A percentile compares a stretch with the other conserved stretches of the same genome.
These are phyloP conservation scores for Aspergillus chevalieri DNA, from an alignment of 2,329 filamentous ascomycete genomes.

Conservation along the genomic window DNA sequence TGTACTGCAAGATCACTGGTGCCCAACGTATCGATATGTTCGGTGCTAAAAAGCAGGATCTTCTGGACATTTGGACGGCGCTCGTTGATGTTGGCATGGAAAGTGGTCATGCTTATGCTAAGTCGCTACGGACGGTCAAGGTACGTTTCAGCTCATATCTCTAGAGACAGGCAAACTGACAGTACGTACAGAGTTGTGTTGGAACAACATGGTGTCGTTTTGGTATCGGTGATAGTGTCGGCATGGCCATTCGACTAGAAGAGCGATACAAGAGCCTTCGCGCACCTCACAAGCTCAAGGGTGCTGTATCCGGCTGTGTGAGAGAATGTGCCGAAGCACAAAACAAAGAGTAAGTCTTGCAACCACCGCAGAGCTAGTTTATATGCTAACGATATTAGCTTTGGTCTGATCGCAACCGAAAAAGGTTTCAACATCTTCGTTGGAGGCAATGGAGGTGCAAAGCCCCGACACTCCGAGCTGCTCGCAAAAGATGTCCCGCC, in stretches of 20 bases:
- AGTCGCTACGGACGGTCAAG: conserved; percentile 81
- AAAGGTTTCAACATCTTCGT: conserved; percentile 94
- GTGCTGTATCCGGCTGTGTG: conserved; percentile 84
- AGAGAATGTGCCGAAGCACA: conserved; percentile 88
- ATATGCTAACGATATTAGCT: conserved; percentile 44
- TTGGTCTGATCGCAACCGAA: conserved; percentile 84
- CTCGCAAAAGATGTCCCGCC: conserved; percentile 81
- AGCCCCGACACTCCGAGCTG: conserved; percentile 73
- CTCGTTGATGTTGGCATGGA: conserved; percentile 82
- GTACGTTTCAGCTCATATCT: conserved; percentile 11
- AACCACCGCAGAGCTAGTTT: background rate
- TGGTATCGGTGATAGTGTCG: conserved; percentile 82
- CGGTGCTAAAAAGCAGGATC: conserved; percentile 79
- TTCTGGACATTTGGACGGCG: conserved; percentile 73
- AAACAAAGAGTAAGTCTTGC: conserved; percentile 67
- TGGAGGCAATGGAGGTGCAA: conserved; percentile 81
- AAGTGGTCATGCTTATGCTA: conserved; percentile 84
- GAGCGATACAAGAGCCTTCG: conserved; percentile 89
- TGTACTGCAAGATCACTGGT: conserved; percentile 90
- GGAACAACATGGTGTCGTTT: conserved; percentile 88
- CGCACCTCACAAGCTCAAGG: conserved; percentile 86
- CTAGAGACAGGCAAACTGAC: conserved; percentile 1
- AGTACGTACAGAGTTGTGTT: conserved; percentile 61
- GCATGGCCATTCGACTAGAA: conserved; percentile 80
- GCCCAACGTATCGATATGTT: conserved; percentile 92